Base-by-base conservation (phyloP, 768 basidiomycete species). In the Amanita molliuscula region DNA sequence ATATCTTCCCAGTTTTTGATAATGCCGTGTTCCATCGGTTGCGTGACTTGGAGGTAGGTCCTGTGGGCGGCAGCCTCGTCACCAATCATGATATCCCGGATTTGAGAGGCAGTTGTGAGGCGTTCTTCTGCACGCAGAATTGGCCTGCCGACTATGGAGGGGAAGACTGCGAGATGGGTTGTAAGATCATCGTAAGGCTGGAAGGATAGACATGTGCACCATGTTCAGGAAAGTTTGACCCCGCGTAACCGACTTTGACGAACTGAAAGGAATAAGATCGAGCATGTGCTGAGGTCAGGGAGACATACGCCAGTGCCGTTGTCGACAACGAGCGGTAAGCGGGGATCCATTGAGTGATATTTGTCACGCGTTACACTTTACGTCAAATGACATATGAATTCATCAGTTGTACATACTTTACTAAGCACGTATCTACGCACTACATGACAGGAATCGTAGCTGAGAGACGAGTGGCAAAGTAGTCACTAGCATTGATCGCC, bases 1-100 rank as follows among this genome's bases (percentile, higher is more conserved):
- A 98, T 99, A 67, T 99, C 96, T 63, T 93, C 90, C 96, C 96
- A 99, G 68, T 98, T 97, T 58, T 87, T 84, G 42, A 99, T 84
- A 68, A 99, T 97, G 36, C 96, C 96, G 65, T 99, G 96, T 64
- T 99, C 96, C 89, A 99, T 92, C 1, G 96, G 96, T 61, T 98
- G 96, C 0, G 93, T 90, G 31, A 99, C 77, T 68, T 98, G 94
- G 35, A 99, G 82, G 70, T 88, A 97, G 63, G 89, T 94, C 43
- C 96, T 85, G 67, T 91, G 85, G 67, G 84, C 78, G 11, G 89
- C 89, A 21, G 96, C 96, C 64, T 96, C 90, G 73, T 98, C 95
- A 54, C 96, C 96, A 65, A 97, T 72, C 92, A 98, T 96, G 71
- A 97, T 87, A 66, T 99, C 95, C 62, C 89, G 90, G 76, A 98